A percentile compares a stretch with the other conserved stretches of the same genome.
Evolutionary conservation across 73 alveolate genomes (phyloP).

Genomic region (Symbiodinium pilosum): DNA sequence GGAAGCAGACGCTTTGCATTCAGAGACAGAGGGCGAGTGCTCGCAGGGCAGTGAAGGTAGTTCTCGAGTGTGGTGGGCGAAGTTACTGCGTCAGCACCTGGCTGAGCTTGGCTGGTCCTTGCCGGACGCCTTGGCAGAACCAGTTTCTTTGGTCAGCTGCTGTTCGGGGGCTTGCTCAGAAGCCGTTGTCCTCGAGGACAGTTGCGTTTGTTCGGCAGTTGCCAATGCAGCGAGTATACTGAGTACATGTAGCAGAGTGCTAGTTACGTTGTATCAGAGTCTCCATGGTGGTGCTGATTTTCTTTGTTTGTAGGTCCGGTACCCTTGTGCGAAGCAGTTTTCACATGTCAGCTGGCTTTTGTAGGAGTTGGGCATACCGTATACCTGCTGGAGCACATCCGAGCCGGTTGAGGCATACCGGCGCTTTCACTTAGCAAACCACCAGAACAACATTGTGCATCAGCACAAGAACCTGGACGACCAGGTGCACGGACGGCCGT

Average conservation of each 20-base stretch:
- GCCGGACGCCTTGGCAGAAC: not conserved
- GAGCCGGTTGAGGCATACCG: not conserved
- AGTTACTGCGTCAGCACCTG: not conserved
- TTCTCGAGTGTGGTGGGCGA: slow-evolving; percentile 1
- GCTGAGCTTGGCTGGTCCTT: not conserved
- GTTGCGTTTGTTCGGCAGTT: too few relatives aligned
- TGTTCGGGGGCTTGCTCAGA: slow-evolving; percentile 19
- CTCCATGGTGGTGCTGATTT: not conserved
- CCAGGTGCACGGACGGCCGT: not conserved
- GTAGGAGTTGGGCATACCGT: slow-evolving; percentile 27
- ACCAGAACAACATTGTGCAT: not conserved
- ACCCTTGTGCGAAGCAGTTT: not conserved
- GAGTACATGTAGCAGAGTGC: not conserved
- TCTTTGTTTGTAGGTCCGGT: not conserved
- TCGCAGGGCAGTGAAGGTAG: not conserved
- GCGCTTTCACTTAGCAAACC: not conserved
- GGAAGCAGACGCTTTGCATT: not conserved
- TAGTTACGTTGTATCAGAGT: too few relatives aligned
- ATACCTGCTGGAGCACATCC: not conserved
- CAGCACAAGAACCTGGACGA: not conserved
- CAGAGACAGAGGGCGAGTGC: not conserved
- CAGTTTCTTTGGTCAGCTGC: not conserved
- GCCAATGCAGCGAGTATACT: not conserved
- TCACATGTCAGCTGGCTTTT: too few relatives aligned
- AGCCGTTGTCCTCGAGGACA: slow-evolving; percentile 15